A percentile compares a stretch with the other conserved stretches of the same genome.
Evolutionary conservation across 495 filamentous ascomycete species (phyloP).

Genomic region (Amniculicola lignicola): DNA sequence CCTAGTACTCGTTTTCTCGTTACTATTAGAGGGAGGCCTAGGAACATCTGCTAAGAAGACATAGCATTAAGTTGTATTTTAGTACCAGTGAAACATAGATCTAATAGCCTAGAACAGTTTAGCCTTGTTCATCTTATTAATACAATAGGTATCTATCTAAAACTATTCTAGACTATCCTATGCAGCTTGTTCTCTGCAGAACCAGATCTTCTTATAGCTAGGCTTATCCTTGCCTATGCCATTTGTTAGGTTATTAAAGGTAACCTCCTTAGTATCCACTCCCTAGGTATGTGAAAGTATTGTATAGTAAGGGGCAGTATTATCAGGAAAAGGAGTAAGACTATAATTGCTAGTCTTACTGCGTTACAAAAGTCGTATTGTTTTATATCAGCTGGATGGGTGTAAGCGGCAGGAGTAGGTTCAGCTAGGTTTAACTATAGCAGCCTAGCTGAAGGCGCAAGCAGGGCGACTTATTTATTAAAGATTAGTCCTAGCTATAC

Average conservation of each 20-base stretch:
- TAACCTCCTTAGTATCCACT: slow-evolving; percentile 11
- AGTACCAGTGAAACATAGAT: slow-evolving; percentile 10
- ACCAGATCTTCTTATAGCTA: slow-evolving; percentile 15
- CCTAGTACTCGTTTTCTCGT: background rate
- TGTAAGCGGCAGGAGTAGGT: background rate
- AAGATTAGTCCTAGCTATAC: background rate
- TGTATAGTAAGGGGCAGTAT: background rate
- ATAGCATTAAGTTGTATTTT: slow-evolving; percentile 1
- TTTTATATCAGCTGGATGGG: background rate
- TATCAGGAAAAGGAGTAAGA: too few species aligned
- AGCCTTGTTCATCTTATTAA: too few species aligned
- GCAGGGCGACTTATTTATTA: background rate
- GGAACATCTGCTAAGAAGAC: too few species aligned
- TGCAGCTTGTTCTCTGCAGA: slow-evolving; percentile 9
- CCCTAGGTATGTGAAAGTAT: slow-evolving; percentile 18
- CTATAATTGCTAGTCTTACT: background rate
- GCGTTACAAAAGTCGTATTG: background rate
- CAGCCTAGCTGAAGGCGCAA: background rate
- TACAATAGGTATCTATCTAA: too few species aligned
- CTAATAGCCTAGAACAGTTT: background rate
- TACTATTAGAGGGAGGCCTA: background rate
- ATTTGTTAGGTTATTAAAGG: slow-evolving; percentile 4
- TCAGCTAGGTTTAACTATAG: background rate
- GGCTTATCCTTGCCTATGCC: slow-evolving; percentile 4
- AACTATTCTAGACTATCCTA: slow-evolving; percentile 7